Conservation (phyloP, 257 asterid genomes). For the Solanum virginianum region DNA sequence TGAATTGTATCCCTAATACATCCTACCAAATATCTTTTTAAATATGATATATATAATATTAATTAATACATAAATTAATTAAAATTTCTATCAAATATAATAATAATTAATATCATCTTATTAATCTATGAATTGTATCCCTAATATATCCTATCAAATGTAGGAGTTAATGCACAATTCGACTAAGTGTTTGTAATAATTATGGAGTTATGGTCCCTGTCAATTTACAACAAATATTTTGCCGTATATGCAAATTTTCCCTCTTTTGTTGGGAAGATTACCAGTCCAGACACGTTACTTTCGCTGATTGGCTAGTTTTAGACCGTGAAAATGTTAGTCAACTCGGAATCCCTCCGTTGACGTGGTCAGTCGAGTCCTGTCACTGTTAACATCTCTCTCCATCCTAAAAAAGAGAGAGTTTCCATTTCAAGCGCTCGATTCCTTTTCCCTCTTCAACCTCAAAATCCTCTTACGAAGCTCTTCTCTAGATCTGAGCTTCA, state of each 20-base stretch:
- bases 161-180: no score
- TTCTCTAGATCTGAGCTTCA: conserved; percentile 46
- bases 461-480: background rate
- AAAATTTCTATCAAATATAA: no score
- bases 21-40: fast-evolving
- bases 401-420: background rate
- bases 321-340: background rate
- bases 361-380: background rate
- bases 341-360: background rate
- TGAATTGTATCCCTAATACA: no score
- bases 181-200: background rate
- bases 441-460: background rate
- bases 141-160: no score
- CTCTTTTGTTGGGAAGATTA: background rate
- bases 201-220: background rate
- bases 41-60: no score
- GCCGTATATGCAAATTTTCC: background rate
- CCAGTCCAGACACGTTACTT: background rate
- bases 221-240: background rate
- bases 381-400: background rate
- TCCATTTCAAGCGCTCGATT: background rate
- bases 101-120: no score
- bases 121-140: no score
- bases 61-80: no score
- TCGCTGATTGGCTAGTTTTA: background rate